Evolutionary conservation across 2,329 filamentous ascomycete species (phyloP), one percentile per base, ranked within the genome.

Genomic region (Emericellopsis cladophorae): DNA sequence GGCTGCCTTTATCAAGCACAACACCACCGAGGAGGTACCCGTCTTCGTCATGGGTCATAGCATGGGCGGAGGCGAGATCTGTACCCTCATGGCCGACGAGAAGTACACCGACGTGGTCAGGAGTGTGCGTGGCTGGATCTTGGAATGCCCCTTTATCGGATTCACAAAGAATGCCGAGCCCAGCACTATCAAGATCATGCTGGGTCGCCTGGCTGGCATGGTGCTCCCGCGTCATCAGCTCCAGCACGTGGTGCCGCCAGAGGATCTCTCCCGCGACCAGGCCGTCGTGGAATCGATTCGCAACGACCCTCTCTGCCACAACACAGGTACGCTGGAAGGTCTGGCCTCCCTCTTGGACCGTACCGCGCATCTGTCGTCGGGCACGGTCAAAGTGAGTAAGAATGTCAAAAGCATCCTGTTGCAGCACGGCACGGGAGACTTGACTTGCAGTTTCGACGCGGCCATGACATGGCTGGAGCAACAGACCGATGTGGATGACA

Each of bases 31-130:
- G 21, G 52, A 60, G 4, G 62, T 67, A 31, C 86, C 87, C 0
- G 55, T 93, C 14, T 95, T 95, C 61, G 70, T 95, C 16, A 78
- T 92, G 67, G 89, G 89, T 40, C 87, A 95, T 61, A 88, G 81
- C 18, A 95, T 95, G 86, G 89, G 89, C 48, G 89, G 89, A 44
- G 85, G 79, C 21, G 74, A 93, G 60, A 74, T 79, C 6, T 64
- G 94, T 8, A 78, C 75, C 35, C 57, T 81, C 18, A 70, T 71
- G 21, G 69, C 64, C 42, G 65, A 70, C 41, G 57, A 67, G 1
- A 45, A 58, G 42, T 71, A 77, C 54, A 60, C 62, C 35, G 70
- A 75, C 14, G 56, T 85, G 11, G 68, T 76, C 34, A 57, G 63
- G 31, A 65, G 71, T 43, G 72, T 94, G 37, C 70, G 79, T 36